Conservation (phyloP, 2,329 filamentous ascomycete genomes). For the Calonectria hongkongensis region DNA sequence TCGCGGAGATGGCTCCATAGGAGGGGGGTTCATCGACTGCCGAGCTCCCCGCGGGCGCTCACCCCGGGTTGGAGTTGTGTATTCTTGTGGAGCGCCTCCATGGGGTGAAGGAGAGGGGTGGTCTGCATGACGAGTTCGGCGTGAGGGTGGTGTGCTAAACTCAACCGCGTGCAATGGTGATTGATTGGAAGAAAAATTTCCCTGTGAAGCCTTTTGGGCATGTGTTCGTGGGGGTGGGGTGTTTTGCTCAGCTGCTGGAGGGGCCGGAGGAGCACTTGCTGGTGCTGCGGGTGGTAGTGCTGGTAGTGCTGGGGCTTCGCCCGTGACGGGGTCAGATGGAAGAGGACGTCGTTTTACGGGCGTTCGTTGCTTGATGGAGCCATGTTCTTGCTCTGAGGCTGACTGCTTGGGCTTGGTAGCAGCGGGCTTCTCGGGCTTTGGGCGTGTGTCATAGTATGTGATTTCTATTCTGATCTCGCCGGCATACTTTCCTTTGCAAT, state of each 20-base stretch:
- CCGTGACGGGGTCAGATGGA: conserved; percentile 83
- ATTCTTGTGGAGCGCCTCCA: conserved; percentile 46
- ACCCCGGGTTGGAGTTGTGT: conserved; percentile 48
- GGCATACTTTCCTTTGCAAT: conserved; percentile 94
- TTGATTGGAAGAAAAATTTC: conserved; percentile 68
- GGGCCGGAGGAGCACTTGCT: conserved; percentile 50
- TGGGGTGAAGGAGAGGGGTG: conserved; percentile 61
- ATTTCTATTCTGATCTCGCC: conserved; percentile 96
- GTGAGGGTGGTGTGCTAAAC: conserved; percentile 66
- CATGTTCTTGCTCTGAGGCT: conserved; percentile 60
- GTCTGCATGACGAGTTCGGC: conserved; percentile 60
- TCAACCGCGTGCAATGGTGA: conserved; percentile 73
- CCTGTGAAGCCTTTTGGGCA: conserved; percentile 62
- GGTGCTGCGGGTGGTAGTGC: conserved; percentile 30
- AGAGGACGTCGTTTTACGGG: conserved; percentile 89
- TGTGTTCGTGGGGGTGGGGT: conserved; percentile 68
- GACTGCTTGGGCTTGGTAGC: conserved; percentile 71
- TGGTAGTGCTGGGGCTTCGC: conserved; percentile 60
- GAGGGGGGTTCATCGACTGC: conserved; percentile 59
- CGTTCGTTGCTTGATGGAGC: conserved; percentile 69
- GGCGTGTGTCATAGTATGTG: conserved; percentile 94
- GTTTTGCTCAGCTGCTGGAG: conserved; percentile 65
- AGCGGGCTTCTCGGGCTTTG: conserved; percentile 82
- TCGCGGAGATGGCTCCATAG: conserved; percentile 58
- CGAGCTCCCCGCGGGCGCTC: conserved; percentile 57